Percentiles rank a stretch among this genome's conserved stretches.
phyloP scores from a whole-genome alignment of 805 yeast genomes.

The Wickerhamiella australiensis region DNA sequence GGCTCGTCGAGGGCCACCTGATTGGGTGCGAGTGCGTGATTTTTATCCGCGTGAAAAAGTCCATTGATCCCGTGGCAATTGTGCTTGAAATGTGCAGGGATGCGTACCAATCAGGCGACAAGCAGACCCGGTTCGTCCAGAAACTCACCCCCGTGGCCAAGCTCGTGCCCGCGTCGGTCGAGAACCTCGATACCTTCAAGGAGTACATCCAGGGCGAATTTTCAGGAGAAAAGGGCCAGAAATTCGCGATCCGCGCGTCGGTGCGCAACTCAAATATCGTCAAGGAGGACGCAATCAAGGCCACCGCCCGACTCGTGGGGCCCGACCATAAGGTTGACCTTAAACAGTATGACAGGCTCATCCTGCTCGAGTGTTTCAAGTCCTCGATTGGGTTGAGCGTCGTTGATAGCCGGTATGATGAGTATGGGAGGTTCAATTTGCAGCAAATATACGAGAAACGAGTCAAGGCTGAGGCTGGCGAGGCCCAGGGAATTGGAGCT shows the following conservation, averaged over 20 bases:
- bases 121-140: conserved; percentile 66
- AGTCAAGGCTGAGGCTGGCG: conserved; percentile 23
- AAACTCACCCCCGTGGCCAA: conserved; percentile 67
- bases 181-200: conserved; percentile 48
- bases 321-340: conserved; percentile 67
- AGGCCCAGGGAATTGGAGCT: no score
- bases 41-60: conserved; percentile 68
- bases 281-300: conserved; percentile 58
- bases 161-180: conserved; percentile 60
- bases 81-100: conserved; percentile 55
- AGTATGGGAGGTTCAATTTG: conserved; percentile 58
- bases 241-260: conserved; percentile 71
- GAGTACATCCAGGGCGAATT: conserved; percentile 58
- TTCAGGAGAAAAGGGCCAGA: conserved; percentile 37
- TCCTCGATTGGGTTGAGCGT: conserved; percentile 80
- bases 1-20: conserved; percentile 21
- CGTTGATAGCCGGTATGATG: conserved; percentile 46
- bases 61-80: conserved; percentile 65
- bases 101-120: conserved; percentile 32
- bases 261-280: conserved; percentile 67
- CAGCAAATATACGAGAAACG: conserved; percentile 45
- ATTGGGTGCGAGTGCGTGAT: conserved; percentile 41
- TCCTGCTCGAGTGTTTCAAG: conserved; percentile 80
- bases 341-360: conserved; percentile 62
- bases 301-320: conserved; percentile 63